phyloP scores from a whole-genome alignment of 2,329 filamentous ascomycete genomes.

The Fusarium sp. region DNA sequence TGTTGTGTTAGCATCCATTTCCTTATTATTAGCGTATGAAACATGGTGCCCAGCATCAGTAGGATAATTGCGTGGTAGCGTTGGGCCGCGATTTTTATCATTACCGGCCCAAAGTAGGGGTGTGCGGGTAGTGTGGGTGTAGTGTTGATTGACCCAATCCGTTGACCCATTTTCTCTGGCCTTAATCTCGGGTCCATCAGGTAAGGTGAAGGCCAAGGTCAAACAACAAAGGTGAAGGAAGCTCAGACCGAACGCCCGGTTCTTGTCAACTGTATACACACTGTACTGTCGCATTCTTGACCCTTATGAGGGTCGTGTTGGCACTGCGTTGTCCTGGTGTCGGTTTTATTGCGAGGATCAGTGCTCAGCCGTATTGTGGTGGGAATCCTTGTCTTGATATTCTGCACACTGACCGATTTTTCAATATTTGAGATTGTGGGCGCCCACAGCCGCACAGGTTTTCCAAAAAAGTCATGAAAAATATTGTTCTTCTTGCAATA shows the following conservation, averaged over 20 bases:
- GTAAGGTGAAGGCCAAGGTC: constrained; percentile 20
- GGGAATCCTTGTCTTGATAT: constrained; percentile 32
- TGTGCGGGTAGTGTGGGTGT: constrained; percentile 35
- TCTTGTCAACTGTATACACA: constrained; percentile 34
- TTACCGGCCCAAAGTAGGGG: constrained; percentile 42
- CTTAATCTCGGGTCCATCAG: constrained; percentile 48
- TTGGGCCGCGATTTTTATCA: constrained; percentile 49
- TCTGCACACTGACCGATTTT: constrained; percentile 32
- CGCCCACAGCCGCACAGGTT: constrained; percentile 29
- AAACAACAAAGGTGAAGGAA: constrained; percentile 43
- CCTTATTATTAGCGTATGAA: constrained; percentile 48
- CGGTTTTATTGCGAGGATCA: constrained; percentile 25
- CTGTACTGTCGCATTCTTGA: constrained; percentile 42
- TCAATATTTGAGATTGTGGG: constrained; percentile 38
- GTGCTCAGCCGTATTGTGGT: constrained; percentile 15
- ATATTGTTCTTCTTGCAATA: constrained; percentile 28
- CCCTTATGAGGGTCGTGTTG: constrained; percentile 31
- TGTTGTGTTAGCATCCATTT: constrained; percentile 32
- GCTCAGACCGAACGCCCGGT: constrained; percentile 47
- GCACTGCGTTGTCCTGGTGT: constrained; percentile 33
- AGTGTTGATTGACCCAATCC: constrained; percentile 17
- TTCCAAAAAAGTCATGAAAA: constrained; percentile 35
- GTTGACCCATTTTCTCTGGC: constrained; percentile 45
- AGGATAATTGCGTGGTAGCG: constrained; percentile 41
- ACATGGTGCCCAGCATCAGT: constrained; percentile 45